phyloP scores from a whole-genome alignment of 2,329 filamentous ascomycete species.

The Fusarium tanahbumbuense region DNA sequence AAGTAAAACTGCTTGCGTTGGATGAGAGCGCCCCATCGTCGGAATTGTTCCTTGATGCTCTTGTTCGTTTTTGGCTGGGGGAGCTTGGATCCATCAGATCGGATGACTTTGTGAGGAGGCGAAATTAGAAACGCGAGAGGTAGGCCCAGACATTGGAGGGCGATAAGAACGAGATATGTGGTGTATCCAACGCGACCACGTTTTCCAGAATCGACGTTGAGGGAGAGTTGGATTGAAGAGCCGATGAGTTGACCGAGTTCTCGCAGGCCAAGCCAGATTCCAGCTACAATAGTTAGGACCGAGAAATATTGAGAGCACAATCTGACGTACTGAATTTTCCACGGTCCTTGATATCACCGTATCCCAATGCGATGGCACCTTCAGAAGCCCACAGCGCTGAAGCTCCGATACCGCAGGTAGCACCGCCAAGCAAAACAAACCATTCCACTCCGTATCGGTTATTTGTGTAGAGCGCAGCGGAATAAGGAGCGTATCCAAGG shows the following conservation, averaged over 20 bases:
- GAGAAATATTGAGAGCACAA: fast-evolving
- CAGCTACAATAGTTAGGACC: conserved; percentile 47
- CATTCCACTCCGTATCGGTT: conserved; percentile 64
- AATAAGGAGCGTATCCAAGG: conserved; percentile 62
- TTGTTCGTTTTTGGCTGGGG: conserved; percentile 27
- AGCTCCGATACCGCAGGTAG: conserved; percentile 61
- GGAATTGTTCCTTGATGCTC: conserved; percentile 28
- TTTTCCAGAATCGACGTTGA: conserved; percentile 58
- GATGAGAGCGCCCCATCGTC: conserved; percentile 51
- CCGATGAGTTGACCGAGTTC: conserved; percentile 66
- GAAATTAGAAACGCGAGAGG: conserved; percentile 40
- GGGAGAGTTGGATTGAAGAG: conserved; percentile 61
- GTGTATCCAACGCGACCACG: conserved; percentile 43
- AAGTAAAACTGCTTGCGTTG: conserved; percentile 59
- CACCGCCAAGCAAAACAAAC: conserved; percentile 63
- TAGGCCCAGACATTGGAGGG: conserved; percentile 42
- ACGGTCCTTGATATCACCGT: conserved; percentile 59
- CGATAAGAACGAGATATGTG: conserved; percentile 44
- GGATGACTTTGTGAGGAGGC: conserved; percentile 41
- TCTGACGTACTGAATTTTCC: conserved; percentile 53
- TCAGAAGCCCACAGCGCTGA: conserved; percentile 64
- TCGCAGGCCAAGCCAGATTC: conserved; percentile 65
- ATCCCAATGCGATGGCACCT: conserved; percentile 62
- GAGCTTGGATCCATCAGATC: conserved; percentile 34
- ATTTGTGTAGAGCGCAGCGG: conserved; percentile 61